These are phyloP conservation scores for Vigna radiata DNA, from an alignment of 306 rosid genomes.

Conservation along the genomic window DNA sequence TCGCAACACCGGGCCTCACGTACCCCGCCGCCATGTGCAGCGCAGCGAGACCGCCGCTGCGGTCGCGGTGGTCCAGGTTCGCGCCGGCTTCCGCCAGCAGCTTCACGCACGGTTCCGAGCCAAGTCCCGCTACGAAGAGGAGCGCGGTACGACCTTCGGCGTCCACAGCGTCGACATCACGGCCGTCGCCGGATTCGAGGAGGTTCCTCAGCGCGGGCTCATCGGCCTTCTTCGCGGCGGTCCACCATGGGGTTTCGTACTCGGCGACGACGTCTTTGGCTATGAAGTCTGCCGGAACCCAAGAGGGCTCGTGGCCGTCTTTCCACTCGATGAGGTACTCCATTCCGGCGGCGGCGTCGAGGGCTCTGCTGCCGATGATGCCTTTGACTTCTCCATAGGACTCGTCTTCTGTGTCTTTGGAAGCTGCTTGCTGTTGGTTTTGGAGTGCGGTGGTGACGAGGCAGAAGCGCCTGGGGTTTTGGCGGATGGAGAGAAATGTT, in stretches of 20 bases:
- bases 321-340: slow-evolving; percentile 88
- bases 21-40: slow-evolving; percentile 92
- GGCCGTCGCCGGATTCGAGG: slow-evolving; percentile 55
- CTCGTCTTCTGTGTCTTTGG: slow-evolving; percentile 54
- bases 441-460: slow-evolving; percentile 51
- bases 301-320: slow-evolving; percentile 82
- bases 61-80: slow-evolving; percentile 63
- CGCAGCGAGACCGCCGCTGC: slow-evolving; percentile 65
- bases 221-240: slow-evolving; percentile 83
- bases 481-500: slow-evolving; percentile 41
- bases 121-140: slow-evolving; percentile 75
- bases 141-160: slow-evolving; percentile 77
- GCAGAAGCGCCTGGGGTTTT: slow-evolving; percentile 39
- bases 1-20: slow-evolving; percentile 67
- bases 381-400: slow-evolving; percentile 75
- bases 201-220: slow-evolving; percentile 49
- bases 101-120: slow-evolving; percentile 70
- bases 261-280: slow-evolving; percentile 83
- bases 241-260: slow-evolving; percentile 93
- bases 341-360: slow-evolving; percentile 58
- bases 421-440: slow-evolving; percentile 42
- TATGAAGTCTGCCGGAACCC: slow-evolving; percentile 78
- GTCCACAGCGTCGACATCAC: slow-evolving; percentile 79
- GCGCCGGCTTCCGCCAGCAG: slow-evolving; percentile 69
- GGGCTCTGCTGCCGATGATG: slow-evolving; percentile 80